phyloP scores from a whole-genome alignment of 441 rosid genomes.

The Pelargonium cotyledonis region DNA sequence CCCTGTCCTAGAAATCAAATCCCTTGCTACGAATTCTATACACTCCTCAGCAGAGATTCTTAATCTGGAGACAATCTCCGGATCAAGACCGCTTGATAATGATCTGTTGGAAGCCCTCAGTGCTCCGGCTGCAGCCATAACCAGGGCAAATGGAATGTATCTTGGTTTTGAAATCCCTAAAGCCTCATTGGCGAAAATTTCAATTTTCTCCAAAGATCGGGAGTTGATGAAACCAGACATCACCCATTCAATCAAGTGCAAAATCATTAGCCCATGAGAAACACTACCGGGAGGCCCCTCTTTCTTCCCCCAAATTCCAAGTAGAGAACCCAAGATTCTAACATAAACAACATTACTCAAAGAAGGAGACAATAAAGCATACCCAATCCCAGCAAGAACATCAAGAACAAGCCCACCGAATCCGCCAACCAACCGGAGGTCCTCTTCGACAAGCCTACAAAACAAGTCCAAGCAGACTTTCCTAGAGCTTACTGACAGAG shows the following conservation, averaged over 20 bases:
- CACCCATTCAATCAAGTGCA: slow-evolving; percentile 83
- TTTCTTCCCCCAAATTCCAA: slow-evolving; percentile 59
- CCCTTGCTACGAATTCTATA: slow-evolving; percentile 39
- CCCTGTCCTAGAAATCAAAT: slow-evolving; percentile 36
- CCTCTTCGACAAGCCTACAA: slow-evolving; percentile 51
- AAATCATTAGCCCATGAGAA: slow-evolving; percentile 61
- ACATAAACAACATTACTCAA: slow-evolving; percentile 29
- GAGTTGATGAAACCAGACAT: slow-evolving; percentile 52
- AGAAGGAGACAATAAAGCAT: slow-evolving; percentile 58
- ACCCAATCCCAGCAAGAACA: slow-evolving; percentile 83
- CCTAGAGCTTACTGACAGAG: slow-evolving; percentile 47
- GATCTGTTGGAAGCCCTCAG: slow-evolving; percentile 55
- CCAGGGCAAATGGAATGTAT: slow-evolving; percentile 42
- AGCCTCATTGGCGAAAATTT: slow-evolving; percentile 30
- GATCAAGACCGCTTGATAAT: slow-evolving; percentile 29
- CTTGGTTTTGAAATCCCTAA: slow-evolving; percentile 38
- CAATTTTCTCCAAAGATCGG: slow-evolving; percentile 37
- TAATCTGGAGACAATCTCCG: slow-evolving; percentile 39
- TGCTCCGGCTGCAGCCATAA: slow-evolving; percentile 76
- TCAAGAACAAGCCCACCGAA: slow-evolving; percentile 36
- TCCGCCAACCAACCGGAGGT: slow-evolving; percentile 33
- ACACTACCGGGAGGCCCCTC: slow-evolving; percentile 45
- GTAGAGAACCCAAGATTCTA: slow-evolving; percentile 43
- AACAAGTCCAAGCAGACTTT: slow-evolving; percentile 50
- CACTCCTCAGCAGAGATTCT: slow-evolving; percentile 51